Evolutionary conservation across 1,284 basidiomycete species (phyloP).

Genomic region (Xerocomus minutiporus): DNA sequence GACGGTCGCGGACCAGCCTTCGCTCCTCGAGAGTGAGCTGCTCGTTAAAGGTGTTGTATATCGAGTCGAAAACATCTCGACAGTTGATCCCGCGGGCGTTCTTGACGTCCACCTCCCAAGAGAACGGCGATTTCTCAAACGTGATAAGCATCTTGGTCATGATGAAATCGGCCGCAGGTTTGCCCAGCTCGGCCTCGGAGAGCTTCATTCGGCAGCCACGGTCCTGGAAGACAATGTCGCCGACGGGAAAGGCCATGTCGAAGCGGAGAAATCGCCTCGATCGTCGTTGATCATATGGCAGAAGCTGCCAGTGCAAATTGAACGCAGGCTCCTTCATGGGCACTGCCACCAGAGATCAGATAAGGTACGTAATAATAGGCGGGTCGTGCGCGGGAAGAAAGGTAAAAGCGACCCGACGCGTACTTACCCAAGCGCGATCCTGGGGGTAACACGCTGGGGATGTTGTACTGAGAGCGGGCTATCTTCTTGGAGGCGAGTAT

Average conservation of each 20-base stretch:
- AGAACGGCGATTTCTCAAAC: slow-evolving; percentile 28
- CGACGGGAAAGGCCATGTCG: slow-evolving; percentile 27
- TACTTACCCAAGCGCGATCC: slow-evolving; percentile 29
- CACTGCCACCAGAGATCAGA: slow-evolving; percentile 26
- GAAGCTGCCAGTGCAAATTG: slow-evolving; percentile 40
- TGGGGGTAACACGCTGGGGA: slow-evolving; percentile 22
- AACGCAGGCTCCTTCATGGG: slow-evolving; percentile 27
- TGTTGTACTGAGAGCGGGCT: slow-evolving; percentile 19
- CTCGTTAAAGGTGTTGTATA: slow-evolving; percentile 44
- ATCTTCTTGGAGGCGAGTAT: slow-evolving; percentile 23
- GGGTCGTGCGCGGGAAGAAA: background rate
- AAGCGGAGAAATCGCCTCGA: slow-evolving; percentile 29
- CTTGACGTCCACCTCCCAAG: slow-evolving; percentile 44
- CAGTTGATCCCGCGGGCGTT: slow-evolving; percentile 42
- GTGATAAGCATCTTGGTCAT: slow-evolving; percentile 37
- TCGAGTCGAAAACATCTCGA: slow-evolving; percentile 51
- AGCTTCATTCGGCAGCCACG: slow-evolving; percentile 15
- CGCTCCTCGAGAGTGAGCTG: slow-evolving; percentile 41
- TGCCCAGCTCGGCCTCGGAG: slow-evolving; percentile 30
- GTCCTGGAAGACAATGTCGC: slow-evolving; percentile 21
- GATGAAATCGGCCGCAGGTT: slow-evolving; percentile 31
- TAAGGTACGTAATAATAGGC: slow-evolving; percentile 21
- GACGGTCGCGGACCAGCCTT: slow-evolving; percentile 32
- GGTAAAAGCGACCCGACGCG: background rate
- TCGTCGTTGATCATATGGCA: slow-evolving; percentile 32